phyloP scores from a whole-genome alignment of 2,329 filamentous ascomycete species.

The Trichoderma sp. region DNA sequence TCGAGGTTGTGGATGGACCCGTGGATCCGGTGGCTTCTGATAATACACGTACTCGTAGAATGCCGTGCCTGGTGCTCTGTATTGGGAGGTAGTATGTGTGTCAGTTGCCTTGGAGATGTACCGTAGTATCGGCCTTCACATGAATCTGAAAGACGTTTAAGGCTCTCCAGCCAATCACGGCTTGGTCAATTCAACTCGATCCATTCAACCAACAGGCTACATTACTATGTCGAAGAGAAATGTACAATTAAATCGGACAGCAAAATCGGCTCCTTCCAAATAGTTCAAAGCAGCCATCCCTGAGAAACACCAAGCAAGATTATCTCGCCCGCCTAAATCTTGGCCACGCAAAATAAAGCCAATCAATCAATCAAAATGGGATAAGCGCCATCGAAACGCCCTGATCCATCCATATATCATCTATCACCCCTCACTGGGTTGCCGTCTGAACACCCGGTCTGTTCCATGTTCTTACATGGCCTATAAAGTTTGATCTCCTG shows the following conservation, averaged over 20 bases:
- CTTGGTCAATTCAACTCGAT: neutral
- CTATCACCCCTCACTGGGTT: neutral
- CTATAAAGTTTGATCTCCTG: conserved; percentile 40
- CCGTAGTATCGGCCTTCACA: neutral
- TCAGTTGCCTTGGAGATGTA: neutral
- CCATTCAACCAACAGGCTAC: neutral
- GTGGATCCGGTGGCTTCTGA: neutral
- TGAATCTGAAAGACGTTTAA: neutral
- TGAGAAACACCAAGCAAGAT: neutral
- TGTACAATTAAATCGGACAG: neutral
- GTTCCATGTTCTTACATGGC: conserved; percentile 73
- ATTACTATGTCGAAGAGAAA: neutral
- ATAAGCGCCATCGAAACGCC: neutral
- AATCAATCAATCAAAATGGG: neutral
- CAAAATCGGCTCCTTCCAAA: neutral
- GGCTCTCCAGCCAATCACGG: neutral
- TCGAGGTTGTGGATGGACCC: neutral
- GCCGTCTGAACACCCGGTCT: conserved; percentile 45
- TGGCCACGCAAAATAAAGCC: neutral
- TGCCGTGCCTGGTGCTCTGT: neutral
- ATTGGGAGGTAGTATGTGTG: neutral
- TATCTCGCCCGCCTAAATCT: neutral
- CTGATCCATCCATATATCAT: neutral
- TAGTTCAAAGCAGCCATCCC: neutral
- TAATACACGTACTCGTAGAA: neutral